A percentile compares a stretch with the other conserved stretches of the same genome.
phyloP scores from a whole-genome alignment of 139 green algal genomes.

The Tetraselmis chui region DNA sequence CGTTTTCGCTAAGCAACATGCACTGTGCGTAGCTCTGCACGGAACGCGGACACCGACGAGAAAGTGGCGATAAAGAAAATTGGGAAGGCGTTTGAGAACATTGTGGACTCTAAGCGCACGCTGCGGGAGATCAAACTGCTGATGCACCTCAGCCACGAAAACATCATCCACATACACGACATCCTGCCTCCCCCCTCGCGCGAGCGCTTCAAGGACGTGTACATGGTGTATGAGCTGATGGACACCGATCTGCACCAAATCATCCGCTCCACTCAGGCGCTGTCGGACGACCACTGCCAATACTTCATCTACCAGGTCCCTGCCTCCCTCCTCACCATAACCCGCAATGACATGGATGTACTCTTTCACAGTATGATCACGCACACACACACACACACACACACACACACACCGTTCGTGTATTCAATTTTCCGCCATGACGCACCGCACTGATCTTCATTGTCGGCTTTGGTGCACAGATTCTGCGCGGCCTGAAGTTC shows the following conservation, averaged over 20 bases:
- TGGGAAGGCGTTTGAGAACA: constrained; percentile 48
- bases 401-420: no score
- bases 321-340: neutral
- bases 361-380: no score
- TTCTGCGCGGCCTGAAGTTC: constrained; percentile 53
- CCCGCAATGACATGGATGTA: neutral
- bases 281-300: constrained; percentile 55
- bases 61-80: constrained; percentile 62
- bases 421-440: no score
- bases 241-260: constrained; percentile 62
- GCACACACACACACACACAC: no score
- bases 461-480: no score
- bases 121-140: constrained; percentile 58
- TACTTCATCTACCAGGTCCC: constrained; percentile 35
- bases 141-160: constrained; percentile 66
- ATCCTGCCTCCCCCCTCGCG: constrained; percentile 38
- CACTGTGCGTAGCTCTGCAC: constrained; percentile 36
- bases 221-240: constrained; percentile 61
- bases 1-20: no score
- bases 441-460: no score
- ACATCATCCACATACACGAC: constrained; percentile 75
- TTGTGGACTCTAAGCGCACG: constrained; percentile 46
- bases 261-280: constrained; percentile 39
- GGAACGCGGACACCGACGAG: constrained; percentile 32
- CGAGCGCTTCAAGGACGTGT: constrained; percentile 43